Evolutionary conservation across 495 filamentous ascomycete species (phyloP).

Genomic region (Aspergillus egyptiacus): DNA sequence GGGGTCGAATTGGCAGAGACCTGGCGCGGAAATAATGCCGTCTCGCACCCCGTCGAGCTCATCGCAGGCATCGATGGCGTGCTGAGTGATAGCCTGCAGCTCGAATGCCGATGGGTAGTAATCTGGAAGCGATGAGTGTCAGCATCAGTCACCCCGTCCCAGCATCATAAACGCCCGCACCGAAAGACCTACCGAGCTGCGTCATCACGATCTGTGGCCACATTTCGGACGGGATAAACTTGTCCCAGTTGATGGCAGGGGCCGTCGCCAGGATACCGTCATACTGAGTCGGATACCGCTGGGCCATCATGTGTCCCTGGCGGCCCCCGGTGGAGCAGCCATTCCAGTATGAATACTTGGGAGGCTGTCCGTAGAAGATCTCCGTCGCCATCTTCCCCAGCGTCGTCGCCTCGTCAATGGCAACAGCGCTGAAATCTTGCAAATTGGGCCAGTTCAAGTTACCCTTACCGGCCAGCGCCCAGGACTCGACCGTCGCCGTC

Average conservation of each 20-base stretch:
- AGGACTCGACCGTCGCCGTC: neutral
- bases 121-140: neutral
- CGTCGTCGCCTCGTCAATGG: conserved; percentile 24
- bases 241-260: conserved; percentile 36
- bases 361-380: conserved; percentile 14
- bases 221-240: conserved; percentile 20
- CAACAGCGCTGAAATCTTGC: conserved; percentile 36
- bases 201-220: conserved; percentile 20
- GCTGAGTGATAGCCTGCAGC: conserved; percentile 41
- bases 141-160: neutral
- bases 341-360: conserved; percentile 37
- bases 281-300: conserved; percentile 40
- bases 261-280: conserved; percentile 60
- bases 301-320: conserved; percentile 39
- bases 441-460: neutral
- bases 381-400: conserved; percentile 13
- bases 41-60: conserved; percentile 50
- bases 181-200: conserved; percentile 17
- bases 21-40: conserved; percentile 50
- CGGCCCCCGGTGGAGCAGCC: conserved; percentile 46
- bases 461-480: neutral
- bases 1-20: conserved; percentile 46
- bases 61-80: conserved; percentile 42
- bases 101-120: conserved; percentile 30
- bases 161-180: no score